Evolutionary conservation across 345 rosid genomes (phyloP), one percentile per base, ranked within the genome.

Genomic region (Populus deltoides): DNA sequence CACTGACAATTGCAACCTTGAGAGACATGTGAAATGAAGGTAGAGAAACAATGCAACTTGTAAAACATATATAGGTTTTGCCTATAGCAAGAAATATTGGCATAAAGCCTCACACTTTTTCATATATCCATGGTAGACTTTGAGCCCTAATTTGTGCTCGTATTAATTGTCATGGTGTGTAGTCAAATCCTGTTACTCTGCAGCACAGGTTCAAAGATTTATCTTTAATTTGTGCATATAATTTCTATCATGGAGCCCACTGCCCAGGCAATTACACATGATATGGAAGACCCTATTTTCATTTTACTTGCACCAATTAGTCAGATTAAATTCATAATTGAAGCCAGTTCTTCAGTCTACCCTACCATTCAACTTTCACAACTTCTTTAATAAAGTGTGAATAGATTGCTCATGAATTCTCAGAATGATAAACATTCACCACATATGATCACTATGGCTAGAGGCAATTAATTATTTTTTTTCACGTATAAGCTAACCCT

Each of bases 241-340:
- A 43, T 70, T 71, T 70, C 73, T 24, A 9, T 49, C 39, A 70
- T 70, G 73, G 73, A 70, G 59, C 73, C 73, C 73, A 70, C 59
- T 0, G 17, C 33, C 0, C 18, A 70, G 38, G 39, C 36, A 67
- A 67, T 59, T 17, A 59, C 1, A 59, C 8, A 22, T 7, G 65
- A n/a, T 1, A 24, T 59, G 65, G n/a, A 22, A 24, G 27, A 59
- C 27, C 65, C 4, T 59, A 59, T 59, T 17, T 24, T 59, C 27
- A 59, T 59, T n/a, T 59, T 18, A 33, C 61, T 53, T 53, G 17
- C 38, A 24, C 11, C 16, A 9, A 24, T 27, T 62, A 24, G 33
- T 62, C 20, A 63, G 36, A 27, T 63, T 24, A 66, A 33, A 15
- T 47, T 47, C 4, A 47, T 47, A 47, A 13, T 47, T 13, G 51